Conservation (phyloP, 371 early-diverging fungal genomes). For the Mortierella polycephala region DNA sequence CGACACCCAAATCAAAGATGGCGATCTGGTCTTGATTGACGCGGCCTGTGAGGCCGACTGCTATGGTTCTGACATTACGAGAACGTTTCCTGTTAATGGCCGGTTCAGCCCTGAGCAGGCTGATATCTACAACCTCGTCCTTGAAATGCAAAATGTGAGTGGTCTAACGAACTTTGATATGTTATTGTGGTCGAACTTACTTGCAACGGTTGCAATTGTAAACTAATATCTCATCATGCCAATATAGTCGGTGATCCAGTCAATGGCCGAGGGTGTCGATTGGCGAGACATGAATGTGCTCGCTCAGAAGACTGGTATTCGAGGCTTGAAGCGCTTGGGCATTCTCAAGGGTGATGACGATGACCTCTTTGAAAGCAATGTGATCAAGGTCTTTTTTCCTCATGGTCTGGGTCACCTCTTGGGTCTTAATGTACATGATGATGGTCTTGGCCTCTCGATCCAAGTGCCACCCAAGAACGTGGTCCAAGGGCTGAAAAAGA, state of each 20-base stretch:
- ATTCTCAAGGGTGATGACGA: conserved; percentile 77
- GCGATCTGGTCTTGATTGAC: conserved; percentile 83
- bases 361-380: conserved; percentile 71
- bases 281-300: conserved; percentile 88
- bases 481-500: background rate
- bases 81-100: conserved; percentile 87
- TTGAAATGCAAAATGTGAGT: conserved; percentile 82
- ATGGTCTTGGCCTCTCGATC: conserved; percentile 58
- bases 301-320: conserved; percentile 75
- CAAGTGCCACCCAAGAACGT: conserved; percentile 14
- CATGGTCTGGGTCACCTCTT: conserved; percentile 81
- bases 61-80: conserved; percentile 92
- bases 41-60: conserved; percentile 85
- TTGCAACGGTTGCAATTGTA: no score
- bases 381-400: conserved; percentile 91
- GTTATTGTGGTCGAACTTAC: background rate
- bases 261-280: conserved; percentile 77
- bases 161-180: background rate
- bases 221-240: no score
- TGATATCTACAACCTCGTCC: conserved; percentile 82
- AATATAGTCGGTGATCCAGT: conserved; percentile 58
- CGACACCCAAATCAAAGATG: conserved; percentile 57
- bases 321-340: conserved; percentile 80
- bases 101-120: conserved; percentile 78
- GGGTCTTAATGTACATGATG: conserved; percentile 89